Conservation (phyloP, 495 filamentous ascomycete species). For the Hapsidospora chrysogenum region DNA sequence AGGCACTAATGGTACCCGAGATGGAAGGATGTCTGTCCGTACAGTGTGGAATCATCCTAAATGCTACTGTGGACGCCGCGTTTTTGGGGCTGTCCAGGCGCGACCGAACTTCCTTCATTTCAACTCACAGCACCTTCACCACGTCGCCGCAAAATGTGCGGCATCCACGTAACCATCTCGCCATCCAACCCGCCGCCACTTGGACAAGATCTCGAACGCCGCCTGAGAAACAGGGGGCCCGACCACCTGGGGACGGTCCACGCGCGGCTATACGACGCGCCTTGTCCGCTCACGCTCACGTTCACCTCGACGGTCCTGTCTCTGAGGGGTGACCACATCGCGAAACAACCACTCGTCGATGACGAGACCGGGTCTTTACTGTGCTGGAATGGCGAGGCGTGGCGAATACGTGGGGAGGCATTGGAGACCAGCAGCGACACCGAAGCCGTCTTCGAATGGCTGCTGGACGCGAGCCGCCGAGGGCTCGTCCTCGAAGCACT, state of each 20-base stretch:
- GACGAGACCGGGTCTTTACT: conserved; percentile 45
- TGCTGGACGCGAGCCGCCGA: conserved; percentile 28
- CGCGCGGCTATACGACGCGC: conserved; percentile 8
- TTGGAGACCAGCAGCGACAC: conserved; percentile 58
- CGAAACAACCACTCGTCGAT: conserved; percentile 58
- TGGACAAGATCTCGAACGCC: conserved; percentile 12
- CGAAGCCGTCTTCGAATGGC: conserved; percentile 44
- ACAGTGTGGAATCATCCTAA: no score
- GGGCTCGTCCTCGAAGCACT: conserved; percentile 32
- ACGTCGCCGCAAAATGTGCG: conserved; percentile 26
- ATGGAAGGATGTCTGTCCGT: no score
- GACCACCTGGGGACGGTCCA: conserved; percentile 29
- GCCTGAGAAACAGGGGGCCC: conserved; percentile 29
- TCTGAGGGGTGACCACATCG: conserved; percentile 56
- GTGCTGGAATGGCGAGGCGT: conserved; percentile 99
- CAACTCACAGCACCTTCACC: no score
- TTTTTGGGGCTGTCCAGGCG: no score
- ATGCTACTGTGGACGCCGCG: no score
- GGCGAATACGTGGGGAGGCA: conserved; percentile 43
- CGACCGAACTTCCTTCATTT: no score
- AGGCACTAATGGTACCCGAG: no score
- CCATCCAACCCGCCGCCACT: conserved; percentile 7
- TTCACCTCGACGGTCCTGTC: conserved; percentile 77
- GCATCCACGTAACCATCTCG: conserved; percentile 25
- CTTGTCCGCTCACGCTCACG: conserved; percentile 23